A percentile compares a stretch with the other conserved stretches of the same genome.
Evolutionary conservation across 2,329 filamentous ascomycete genomes (phyloP).

Genomic region (Aspergillus fumigatus): DNA sequence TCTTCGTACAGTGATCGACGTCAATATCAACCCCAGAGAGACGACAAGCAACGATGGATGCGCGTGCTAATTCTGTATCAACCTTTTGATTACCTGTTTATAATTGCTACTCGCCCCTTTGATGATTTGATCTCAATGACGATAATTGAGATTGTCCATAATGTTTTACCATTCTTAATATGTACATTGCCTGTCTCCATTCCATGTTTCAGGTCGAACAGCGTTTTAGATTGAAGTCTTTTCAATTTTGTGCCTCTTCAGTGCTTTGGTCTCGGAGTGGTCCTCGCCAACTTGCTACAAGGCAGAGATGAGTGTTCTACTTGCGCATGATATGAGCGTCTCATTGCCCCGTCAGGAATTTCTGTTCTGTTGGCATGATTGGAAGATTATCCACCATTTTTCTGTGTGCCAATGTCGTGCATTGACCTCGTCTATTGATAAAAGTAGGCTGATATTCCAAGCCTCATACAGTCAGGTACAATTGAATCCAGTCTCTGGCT

Average conservation of each 20-base stretch:
- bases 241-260: background rate
- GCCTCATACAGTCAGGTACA: background rate
- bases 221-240: slow-evolving; percentile 22
- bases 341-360: background rate
- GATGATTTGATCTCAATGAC: slow-evolving; percentile 20
- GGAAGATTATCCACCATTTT: background rate
- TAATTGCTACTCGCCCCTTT: slow-evolving; percentile 8
- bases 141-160: slow-evolving; percentile 32
- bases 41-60: slow-evolving; percentile 69
- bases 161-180: slow-evolving; percentile 31
- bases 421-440: background rate
- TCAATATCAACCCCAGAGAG: slow-evolving; percentile 71
- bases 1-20: slow-evolving; percentile 72
- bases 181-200: slow-evolving; percentile 34
- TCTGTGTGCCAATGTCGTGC: background rate
- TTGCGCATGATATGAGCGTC: background rate
- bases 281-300: background rate
- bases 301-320: slow-evolving; percentile 9
- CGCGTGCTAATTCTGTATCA: slow-evolving; percentile 49
- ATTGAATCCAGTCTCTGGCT: background rate
- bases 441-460: background rate
- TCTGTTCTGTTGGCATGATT: background rate
- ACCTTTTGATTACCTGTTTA: slow-evolving; percentile 7
- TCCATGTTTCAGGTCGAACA: slow-evolving; percentile 24
- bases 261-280: background rate